Evolutionary conservation across 805 yeast genomes (phyloP), one percentile per base, ranked within the genome.

Genomic region (Ogataea thermomethanolica): DNA sequence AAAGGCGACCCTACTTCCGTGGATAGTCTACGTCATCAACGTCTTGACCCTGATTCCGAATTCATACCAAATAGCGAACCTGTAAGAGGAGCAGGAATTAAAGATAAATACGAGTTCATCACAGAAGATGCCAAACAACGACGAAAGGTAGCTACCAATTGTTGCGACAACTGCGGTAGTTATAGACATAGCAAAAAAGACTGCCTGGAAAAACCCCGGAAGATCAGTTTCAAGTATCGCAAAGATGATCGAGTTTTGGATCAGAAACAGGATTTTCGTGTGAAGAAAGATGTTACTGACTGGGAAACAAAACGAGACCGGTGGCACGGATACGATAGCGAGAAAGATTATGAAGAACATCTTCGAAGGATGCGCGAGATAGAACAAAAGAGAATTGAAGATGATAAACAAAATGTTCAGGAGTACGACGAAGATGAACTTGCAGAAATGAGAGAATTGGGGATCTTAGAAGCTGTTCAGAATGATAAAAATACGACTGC

Each of bases 241-340:
- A 43, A 46, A 29, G 55, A 56, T 1, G 63, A 56, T 3, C 40
- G 46, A 9, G 41, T 56, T 4, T 22, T 20, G 10, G 8, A 25
- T 5, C 33, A 35, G 11, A 25, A 35, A 5, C 37, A 35, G 34
- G 51, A 39, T 37, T 43, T 46, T 30, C 44, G 41, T 11, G 45
- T 35, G 35, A 50, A 42, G 34, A 61, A 49, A 33, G 59, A 53
- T 35, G 63, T 55, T 2, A 64, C 61, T 21, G 74, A 71, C 33
- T 86, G 79, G 72, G 95, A 84, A 52, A 73, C 80, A 8, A 82
- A 81, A 47, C 64, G 89, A 43, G 95, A 86, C 60, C 68, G 87
- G 43, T 86, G 93, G 95, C 83, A 75, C 54, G 95, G 95, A 0
- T 84, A 78, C 55, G 79, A 82, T 33, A 70, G 76, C 8, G 54